These are phyloP conservation scores for Malassezia cuniculi DNA, from an alignment of 1,284 basidiomycete species.

Conservation along the genomic window DNA sequence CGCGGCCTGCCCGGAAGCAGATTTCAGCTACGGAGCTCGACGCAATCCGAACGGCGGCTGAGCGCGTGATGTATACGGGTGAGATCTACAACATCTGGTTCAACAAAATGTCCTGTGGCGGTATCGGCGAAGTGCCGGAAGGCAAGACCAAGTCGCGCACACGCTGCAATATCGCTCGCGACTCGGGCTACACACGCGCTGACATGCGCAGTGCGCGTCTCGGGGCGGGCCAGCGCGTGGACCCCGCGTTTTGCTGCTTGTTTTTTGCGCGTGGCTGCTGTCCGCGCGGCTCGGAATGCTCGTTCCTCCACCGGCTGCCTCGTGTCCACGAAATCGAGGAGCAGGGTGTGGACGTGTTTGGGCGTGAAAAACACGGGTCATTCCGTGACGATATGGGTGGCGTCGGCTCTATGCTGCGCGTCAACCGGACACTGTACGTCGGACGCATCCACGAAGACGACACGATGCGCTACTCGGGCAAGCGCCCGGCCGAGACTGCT, in stretches of 20 bases:
- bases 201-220: constrained; percentile 17
- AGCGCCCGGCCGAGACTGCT: constrained; percentile 1
- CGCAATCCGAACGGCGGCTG: constrained; percentile 30
- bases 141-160: constrained; percentile 81
- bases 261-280: constrained; percentile 94
- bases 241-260: constrained; percentile 81
- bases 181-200: constrained; percentile 67
- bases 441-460: constrained; percentile 57
- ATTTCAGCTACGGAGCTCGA: constrained; percentile 32
- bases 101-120: constrained; percentile 77
- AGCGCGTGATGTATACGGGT: constrained; percentile 23
- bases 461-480: constrained; percentile 16
- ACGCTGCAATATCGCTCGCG: constrained; percentile 73
- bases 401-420: constrained; percentile 82
- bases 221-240: constrained; percentile 41
- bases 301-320: constrained; percentile 72
- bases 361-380: constrained; percentile 87
- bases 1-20: constrained; percentile 36
- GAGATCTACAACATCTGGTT: constrained; percentile 73
- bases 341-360: constrained; percentile 89
- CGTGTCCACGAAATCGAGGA: constrained; percentile 60
- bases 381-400: constrained; percentile 99
- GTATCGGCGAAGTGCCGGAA: constrained; percentile 47
- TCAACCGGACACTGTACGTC: constrained; percentile 88
- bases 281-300: constrained; percentile 75